These are phyloP conservation scores for Priceomyces haplophilus DNA, from an alignment of 805 yeast genomes.

Conservation along the genomic window DNA sequence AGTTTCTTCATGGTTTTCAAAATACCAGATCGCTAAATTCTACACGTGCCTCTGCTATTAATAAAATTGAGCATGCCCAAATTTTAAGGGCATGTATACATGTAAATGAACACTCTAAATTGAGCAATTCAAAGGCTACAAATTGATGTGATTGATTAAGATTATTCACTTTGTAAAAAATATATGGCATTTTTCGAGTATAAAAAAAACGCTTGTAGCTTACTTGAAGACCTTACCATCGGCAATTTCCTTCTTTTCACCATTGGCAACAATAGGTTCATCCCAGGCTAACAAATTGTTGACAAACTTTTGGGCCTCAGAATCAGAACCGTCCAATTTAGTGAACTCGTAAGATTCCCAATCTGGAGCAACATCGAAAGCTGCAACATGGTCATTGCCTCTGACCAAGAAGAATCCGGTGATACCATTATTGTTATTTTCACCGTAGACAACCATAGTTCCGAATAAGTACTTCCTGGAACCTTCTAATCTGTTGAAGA, in stretches of 20 bases:
- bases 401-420: constrained; percentile 92
- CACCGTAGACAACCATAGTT: constrained; percentile 92
- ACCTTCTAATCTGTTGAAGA: constrained; percentile 90
- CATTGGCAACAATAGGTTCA: constrained; percentile 78
- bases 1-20: no score
- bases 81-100: no score
- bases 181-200: no score
- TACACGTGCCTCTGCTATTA: neutral
- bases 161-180: no score
- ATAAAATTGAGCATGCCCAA: no score
- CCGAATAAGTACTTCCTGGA: constrained; percentile 96
- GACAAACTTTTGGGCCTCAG: constrained; percentile 74
- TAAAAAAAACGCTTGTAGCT: constrained; percentile 9
- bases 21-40: neutral
- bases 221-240: constrained; percentile 98
- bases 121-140: no score
- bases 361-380: constrained; percentile 98
- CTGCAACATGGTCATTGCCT: constrained; percentile 89
- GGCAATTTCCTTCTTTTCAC: constrained; percentile 81
- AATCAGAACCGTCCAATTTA: constrained; percentile 76
- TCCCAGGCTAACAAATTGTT: constrained; percentile 98
- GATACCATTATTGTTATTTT: constrained; percentile 97
- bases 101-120: no score
- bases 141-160: no score
- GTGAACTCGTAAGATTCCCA: constrained; percentile 91